Percentiles rank a stretch among this genome's conserved stretches.
Evolutionary conservation across 169 alveolate species (phyloP).

Genomic region (Neospora caninum): DNA sequence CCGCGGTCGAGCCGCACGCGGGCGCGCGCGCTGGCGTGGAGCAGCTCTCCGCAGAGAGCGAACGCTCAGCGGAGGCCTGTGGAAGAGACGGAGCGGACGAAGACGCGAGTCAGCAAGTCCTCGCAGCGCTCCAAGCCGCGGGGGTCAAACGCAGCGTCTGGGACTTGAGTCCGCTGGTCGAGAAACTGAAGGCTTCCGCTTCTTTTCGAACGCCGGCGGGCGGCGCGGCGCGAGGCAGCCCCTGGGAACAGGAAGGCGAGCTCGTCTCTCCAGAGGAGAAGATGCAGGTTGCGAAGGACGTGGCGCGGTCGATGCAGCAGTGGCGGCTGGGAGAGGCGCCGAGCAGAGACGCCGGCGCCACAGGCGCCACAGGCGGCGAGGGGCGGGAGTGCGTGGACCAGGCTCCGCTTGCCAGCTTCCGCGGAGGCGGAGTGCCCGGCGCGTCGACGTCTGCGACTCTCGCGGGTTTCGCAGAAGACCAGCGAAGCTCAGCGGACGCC

Average conservation of each 20-base stretch:
- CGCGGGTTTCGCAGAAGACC: too few relatives aligned
- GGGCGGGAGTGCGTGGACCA: too few relatives aligned
- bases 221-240: neutral
- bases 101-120: neutral
- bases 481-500: too few relatives aligned
- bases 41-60: neutral
- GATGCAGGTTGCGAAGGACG: conserved; percentile 2
- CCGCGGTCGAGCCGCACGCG: too few relatives aligned
- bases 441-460: too few relatives aligned
- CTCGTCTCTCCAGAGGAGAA: neutral
- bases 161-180: neutral
- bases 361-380: too few relatives aligned
- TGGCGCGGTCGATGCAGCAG: conserved; percentile 25
- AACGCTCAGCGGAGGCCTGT: neutral
- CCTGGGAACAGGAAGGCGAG: conserved; percentile 3
- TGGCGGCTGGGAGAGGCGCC: neutral
- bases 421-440: neutral
- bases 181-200: neutral
- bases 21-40: neutral
- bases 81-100: neutral
- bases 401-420: neutral
- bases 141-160: neutral
- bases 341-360: neutral
- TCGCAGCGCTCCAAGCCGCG: neutral
- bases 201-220: neutral